Evolutionary conservation across 2,329 filamentous ascomycete species (phyloP).

Genomic region (Aschersonia sp.): DNA sequence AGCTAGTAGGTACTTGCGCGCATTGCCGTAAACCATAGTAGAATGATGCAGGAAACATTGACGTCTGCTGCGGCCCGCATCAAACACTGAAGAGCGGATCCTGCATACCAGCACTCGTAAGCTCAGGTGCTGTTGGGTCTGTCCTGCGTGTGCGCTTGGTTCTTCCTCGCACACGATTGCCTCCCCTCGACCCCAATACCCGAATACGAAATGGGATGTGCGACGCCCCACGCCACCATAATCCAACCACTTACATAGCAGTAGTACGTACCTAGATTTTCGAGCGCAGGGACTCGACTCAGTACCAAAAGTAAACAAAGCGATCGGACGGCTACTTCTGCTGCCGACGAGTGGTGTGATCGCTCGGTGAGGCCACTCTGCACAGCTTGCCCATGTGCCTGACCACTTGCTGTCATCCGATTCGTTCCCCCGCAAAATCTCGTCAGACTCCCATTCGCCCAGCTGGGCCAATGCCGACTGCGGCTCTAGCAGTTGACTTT

Average conservation of each 20-base stretch:
- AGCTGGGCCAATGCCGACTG: constrained; percentile 4
- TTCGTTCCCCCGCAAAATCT: constrained; percentile 2
- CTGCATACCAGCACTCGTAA: too few species aligned
- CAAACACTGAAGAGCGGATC: too few species aligned
- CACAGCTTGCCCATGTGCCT: neutral
- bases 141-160: too few species aligned
- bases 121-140: too few species aligned
- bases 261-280: too few species aligned
- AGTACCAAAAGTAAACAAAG: neutral
- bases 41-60: too few species aligned
- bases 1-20: too few species aligned
- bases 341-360: neutral
- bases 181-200: neutral
- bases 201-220: neutral
- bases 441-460: constrained; percentile 1
- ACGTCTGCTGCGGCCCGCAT: too few species aligned
- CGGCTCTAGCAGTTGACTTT: constrained; percentile 5
- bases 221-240: neutral
- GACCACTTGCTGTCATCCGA: constrained; percentile 1
- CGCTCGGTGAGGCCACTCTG: neutral
- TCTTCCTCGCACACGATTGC: too few species aligned
- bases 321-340: neutral
- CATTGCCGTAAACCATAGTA: too few species aligned
- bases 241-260: too few species aligned
- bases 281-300: too few species aligned